A percentile compares a stretch with the other conserved stretches of the same genome.
These are phyloP conservation scores for Harringtonia lauricola DNA, from an alignment of 2,329 filamentous ascomycete genomes.

Conservation along the genomic window DNA sequence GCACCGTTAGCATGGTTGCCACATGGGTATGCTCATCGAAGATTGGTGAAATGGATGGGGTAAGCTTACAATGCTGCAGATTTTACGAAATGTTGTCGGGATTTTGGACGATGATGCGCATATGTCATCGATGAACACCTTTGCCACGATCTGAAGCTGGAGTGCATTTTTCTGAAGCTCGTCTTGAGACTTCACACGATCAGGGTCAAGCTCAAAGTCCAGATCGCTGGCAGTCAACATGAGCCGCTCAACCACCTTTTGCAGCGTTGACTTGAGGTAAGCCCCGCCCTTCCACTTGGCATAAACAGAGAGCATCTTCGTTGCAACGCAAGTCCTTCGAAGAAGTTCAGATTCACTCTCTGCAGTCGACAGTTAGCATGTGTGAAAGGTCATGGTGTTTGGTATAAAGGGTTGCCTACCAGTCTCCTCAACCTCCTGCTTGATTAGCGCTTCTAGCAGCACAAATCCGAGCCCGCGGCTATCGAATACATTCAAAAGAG, in stretches of 20 bases:
- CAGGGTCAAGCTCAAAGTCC: constrained; percentile 57
- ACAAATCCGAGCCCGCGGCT: constrained; percentile 51
- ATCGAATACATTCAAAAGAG: constrained; percentile 59
- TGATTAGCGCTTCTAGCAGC: constrained; percentile 54
- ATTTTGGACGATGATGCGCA: constrained; percentile 51
- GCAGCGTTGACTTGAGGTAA: constrained; percentile 53
- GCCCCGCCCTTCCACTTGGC: constrained; percentile 59
- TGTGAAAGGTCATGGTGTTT: no score
- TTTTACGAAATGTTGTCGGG: constrained; percentile 52
- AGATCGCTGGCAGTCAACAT: constrained; percentile 57
- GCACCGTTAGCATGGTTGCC: no score
- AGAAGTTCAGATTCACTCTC: constrained; percentile 59
- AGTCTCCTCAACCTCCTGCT: constrained; percentile 58
- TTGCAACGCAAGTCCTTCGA: constrained; percentile 58
- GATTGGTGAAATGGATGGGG: not conserved
- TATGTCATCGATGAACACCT: constrained; percentile 62
- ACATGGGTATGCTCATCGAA: not conserved
- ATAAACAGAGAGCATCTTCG: constrained; percentile 61
- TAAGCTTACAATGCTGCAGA: constrained; percentile 43
- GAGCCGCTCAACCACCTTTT: constrained; percentile 55
- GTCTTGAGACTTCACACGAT: constrained; percentile 46
- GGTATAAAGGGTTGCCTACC: constrained; percentile 26
- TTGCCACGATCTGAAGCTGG: constrained; percentile 55
- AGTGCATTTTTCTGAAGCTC: constrained; percentile 56
- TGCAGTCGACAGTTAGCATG: constrained; percentile 11